A percentile compares a stretch with the other conserved stretches of the same genome.
Conservation (phyloP, 371 early-diverging fungal species). For the Amoeboaphelidium protococcarum region DNA sequence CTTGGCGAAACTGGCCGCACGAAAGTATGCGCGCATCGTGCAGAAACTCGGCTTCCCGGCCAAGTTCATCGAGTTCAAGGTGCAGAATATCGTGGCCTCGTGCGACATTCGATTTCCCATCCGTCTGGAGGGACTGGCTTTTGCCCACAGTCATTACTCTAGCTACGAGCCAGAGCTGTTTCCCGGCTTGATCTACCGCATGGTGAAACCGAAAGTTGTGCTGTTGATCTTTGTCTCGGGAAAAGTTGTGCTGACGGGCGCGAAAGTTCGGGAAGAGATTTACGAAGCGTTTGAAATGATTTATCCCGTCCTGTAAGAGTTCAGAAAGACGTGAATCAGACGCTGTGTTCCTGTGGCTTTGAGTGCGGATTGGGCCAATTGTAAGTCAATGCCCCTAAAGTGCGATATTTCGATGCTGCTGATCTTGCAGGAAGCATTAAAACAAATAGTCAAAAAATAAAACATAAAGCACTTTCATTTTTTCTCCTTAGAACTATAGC, state of each 20-base stretch:
- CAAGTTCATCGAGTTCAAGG: conserved; percentile 98
- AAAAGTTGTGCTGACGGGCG: conserved; percentile 99
- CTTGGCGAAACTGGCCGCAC: conserved; percentile 35
- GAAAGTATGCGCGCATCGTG: conserved; percentile 98
- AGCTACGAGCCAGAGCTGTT: conserved; percentile 99
- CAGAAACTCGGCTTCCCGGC: conserved; percentile 97
- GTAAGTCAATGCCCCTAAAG: too few species aligned
- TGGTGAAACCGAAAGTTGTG: conserved; percentile 99
- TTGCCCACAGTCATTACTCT: conserved; percentile 90
- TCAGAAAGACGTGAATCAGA: conserved; percentile 15
- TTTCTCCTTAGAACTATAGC: too few species aligned
- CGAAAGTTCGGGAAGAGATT: conserved; percentile 97
- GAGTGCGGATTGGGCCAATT: too few species aligned
- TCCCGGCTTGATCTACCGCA: conserved; percentile 99
- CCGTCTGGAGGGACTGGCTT: conserved; percentile 95
- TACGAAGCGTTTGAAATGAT: conserved; percentile 99
- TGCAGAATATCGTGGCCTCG: conserved; percentile 99
- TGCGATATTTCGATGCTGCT: too few species aligned
- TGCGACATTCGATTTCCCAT: conserved; percentile 99
- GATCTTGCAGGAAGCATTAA: too few species aligned
- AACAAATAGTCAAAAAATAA: too few species aligned
- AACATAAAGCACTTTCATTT: too few species aligned
- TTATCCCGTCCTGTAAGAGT: conserved; percentile 67
- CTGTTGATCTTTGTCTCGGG: conserved; percentile 98
- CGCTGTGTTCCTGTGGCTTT: too few species aligned